phyloP scores from a whole-genome alignment of 352 stramenopile species.

The Pythium plurisporium region DNA sequence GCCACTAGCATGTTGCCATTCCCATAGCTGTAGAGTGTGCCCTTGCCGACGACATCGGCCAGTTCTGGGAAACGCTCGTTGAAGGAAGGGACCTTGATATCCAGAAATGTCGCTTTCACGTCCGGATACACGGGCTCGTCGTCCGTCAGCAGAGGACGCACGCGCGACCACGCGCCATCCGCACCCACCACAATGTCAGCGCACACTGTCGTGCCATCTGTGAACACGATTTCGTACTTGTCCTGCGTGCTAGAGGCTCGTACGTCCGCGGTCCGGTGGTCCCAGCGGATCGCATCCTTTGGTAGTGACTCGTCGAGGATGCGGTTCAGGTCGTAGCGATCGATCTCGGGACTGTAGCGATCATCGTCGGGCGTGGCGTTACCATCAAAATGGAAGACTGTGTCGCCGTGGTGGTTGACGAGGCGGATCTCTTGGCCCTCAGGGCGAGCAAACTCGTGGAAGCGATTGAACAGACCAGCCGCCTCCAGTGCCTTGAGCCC shows the following conservation, averaged over 20 bases:
- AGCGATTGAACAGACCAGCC: conserved; percentile 15
- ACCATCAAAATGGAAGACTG: conserved; percentile 2
- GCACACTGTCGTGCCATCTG: background rate
- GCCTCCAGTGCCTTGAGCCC: conserved; percentile 10
- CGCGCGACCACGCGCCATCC: conserved; percentile 11
- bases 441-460: conserved; percentile 15
- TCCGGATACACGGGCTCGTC: conserved; percentile 7
- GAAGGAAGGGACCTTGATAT: conserved; percentile 6
- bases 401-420: conserved; percentile 6
- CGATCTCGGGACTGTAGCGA: conserved; percentile 19
- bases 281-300: conserved; percentile 9
- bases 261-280: conserved; percentile 8
- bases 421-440: conserved; percentile 15
- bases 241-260: background rate
- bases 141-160: conserved; percentile 8
- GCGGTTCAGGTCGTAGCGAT: conserved; percentile 2
- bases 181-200: conserved; percentile 14
- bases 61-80: conserved; percentile 13
- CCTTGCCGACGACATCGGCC: conserved; percentile 9
- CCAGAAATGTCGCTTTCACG: conserved; percentile 7
- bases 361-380: background rate
- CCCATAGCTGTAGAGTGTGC: conserved; percentile 15
- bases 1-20: conserved; percentile 9
- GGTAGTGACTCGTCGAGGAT: conserved; percentile 14
- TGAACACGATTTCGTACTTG: conserved; percentile 7